These are phyloP conservation scores for Hyphodiscus sp. DNA, from an alignment of 2,329 filamentous ascomycete species.

Conservation along the genomic window DNA sequence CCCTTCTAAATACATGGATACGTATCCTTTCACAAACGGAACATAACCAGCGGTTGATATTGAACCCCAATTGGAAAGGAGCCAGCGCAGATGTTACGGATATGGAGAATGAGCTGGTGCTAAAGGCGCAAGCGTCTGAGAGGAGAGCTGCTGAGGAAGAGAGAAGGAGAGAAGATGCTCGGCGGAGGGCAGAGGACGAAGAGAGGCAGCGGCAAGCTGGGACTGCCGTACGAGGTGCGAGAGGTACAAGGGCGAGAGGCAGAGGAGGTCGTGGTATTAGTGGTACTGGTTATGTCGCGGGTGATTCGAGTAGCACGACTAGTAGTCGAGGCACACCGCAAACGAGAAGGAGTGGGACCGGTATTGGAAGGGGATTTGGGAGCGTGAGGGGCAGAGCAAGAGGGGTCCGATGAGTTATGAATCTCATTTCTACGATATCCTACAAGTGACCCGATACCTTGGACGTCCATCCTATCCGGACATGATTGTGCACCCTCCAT, in stretches of 20 bases:
- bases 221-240: conserved; percentile 29
- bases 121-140: conserved; percentile 71
- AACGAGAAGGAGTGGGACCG: conserved; percentile 34
- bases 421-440: conserved; percentile 9
- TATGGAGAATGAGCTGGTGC: conserved; percentile 70
- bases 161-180: conserved; percentile 63
- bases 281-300: conserved; percentile 19
- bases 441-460: conserved; percentile 8
- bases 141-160: conserved; percentile 73
- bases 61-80: conserved; percentile 86
- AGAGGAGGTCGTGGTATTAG: conserved; percentile 19
- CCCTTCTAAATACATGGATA: conserved; percentile 90
- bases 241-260: conserved; percentile 24
- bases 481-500: background rate
- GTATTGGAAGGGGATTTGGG: conserved; percentile 40
- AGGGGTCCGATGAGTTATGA: conserved; percentile 33
- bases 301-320: conserved; percentile 9
- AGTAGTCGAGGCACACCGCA: conserved; percentile 20
- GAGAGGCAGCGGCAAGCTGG: conserved; percentile 39
- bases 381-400: conserved; percentile 49
- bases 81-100: conserved; percentile 81
- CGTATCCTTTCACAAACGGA: conserved; percentile 94
- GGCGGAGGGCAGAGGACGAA: conserved; percentile 57
- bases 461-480: background rate
- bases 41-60: conserved; percentile 87